Evolutionary conservation across 2,329 filamentous ascomycete species (phyloP).

Genomic region (Penicillium corylophilum): DNA sequence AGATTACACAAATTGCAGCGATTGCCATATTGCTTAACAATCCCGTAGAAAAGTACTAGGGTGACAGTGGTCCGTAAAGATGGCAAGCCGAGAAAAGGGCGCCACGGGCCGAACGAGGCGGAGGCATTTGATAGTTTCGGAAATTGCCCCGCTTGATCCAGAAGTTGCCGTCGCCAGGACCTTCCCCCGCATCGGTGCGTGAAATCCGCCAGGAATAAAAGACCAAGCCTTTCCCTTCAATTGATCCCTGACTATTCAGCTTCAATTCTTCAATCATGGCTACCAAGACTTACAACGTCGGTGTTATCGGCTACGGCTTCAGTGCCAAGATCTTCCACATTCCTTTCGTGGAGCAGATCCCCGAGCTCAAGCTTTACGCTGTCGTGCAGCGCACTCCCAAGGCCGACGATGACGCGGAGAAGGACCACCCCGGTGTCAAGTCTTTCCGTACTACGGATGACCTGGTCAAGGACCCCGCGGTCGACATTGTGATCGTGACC

Average conservation of each 20-base stretch:
- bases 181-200: slow-evolving; percentile 31
- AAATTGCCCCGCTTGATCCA: slow-evolving; percentile 39
- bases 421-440: slow-evolving; percentile 65
- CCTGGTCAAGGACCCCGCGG: slow-evolving; percentile 62
- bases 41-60: neutral
- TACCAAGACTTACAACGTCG: slow-evolving; percentile 54
- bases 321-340: slow-evolving; percentile 82
- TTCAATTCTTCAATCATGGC: slow-evolving; percentile 31
- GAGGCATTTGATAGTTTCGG: slow-evolving; percentile 54
- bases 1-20: neutral
- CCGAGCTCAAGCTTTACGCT: slow-evolving; percentile 66
- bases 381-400: slow-evolving; percentile 73
- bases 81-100: neutral
- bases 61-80: slow-evolving; percentile 9
- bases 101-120: slow-evolving; percentile 40
- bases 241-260: neutral
- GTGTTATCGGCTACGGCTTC: slow-evolving; percentile 60
- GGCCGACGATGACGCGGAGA: slow-evolving; percentile 63
- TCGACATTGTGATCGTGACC: slow-evolving; percentile 70
- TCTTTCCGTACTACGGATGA: slow-evolving; percentile 63
- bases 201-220: neutral
- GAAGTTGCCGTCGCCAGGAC: slow-evolving; percentile 42
- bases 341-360: slow-evolving; percentile 67
- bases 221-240: neutral
- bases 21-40: slow-evolving; percentile 11